Evolutionary conservation across 495 filamentous ascomycete genomes (phyloP), one percentile per base, ranked within the genome.

Genomic region (Cercophora sp.): DNA sequence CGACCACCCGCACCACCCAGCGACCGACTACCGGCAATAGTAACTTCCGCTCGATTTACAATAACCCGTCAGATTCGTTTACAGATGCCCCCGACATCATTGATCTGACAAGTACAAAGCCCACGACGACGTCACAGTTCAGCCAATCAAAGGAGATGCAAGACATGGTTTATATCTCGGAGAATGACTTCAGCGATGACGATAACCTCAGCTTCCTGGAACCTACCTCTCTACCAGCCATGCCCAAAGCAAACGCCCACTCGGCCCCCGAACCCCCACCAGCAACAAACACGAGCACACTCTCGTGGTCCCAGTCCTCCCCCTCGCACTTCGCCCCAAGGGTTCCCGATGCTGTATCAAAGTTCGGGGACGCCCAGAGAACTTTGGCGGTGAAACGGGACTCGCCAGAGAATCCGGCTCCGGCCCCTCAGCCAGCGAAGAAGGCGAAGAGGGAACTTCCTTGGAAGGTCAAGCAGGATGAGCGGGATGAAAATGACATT

Each of bases 121-220:
- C 44, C 1, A 26, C 49, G 4, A 24, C 13, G 31, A 25, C 43
- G 0, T 44, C 46, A 11, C n/a, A n/a, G n/a, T n/a, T n/a, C n/a
- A n/a, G n/a, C n/a, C n/a, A n/a, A n/a, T n/a, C n/a, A n/a, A n/a
- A n/a, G n/a, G n/a, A n/a, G n/a, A n/a, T n/a, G n/a, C n/a, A n/a
- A n/a, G n/a, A n/a, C n/a, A n/a, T 25, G 23, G 73, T 84, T 11
- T 75, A 74, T 50, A 78, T 82, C 56, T 73, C 75, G 46, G 81
- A 84, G 43, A 76, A 82, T 46, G 86, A 89, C 54, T 87, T 89
- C 60, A 84, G 84, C 56, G 81, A 85, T 52, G 85, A 89, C 52
- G 69, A 76, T 8, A 80, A 88, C 39, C 61, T 86, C 13, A 82
- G 87, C 51, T 79, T 79, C 48, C 63, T 72, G 13, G 74, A 76